phyloP scores from a whole-genome alignment of 2,329 filamentous ascomycete genomes.

The Sporothrix dimorphospora region DNA sequence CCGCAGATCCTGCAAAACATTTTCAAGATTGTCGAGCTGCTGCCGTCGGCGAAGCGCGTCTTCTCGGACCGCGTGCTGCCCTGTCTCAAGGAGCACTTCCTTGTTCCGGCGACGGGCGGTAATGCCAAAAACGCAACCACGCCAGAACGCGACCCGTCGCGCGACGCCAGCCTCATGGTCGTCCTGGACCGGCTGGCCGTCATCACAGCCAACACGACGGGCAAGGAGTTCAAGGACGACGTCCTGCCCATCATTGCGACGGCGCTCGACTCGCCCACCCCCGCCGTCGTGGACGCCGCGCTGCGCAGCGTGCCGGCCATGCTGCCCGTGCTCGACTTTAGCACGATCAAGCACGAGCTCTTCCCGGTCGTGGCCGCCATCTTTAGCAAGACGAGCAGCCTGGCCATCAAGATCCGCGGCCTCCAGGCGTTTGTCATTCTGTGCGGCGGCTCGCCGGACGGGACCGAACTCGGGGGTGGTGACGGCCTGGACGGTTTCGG shows the following conservation, averaged over 20 bases:
- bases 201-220: slow-evolving; percentile 78
- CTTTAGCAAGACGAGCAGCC: slow-evolving; percentile 89
- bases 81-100: slow-evolving; percentile 79
- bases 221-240: slow-evolving; percentile 94
- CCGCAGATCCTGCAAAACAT: slow-evolving; percentile 86
- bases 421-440: slow-evolving; percentile 88
- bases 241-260: slow-evolving; percentile 83
- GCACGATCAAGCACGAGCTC: slow-evolving; percentile 93
- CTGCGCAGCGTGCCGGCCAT: slow-evolving; percentile 77
- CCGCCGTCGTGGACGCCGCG: slow-evolving; percentile 84
- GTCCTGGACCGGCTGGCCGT: slow-evolving; percentile 80
- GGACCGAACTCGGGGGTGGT: slow-evolving; percentile 52
- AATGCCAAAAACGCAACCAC: slow-evolving; percentile 44
- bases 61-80: slow-evolving; percentile 90
- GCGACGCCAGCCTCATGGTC: slow-evolving; percentile 90
- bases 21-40: slow-evolving; percentile 81
- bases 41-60: slow-evolving; percentile 75
- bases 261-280: slow-evolving; percentile 85
- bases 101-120: slow-evolving; percentile 43
- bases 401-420: slow-evolving; percentile 92
- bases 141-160: slow-evolving; percentile 76
- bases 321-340: slow-evolving; percentile 90
- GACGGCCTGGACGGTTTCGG: slow-evolving; percentile 77
- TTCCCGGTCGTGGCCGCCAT: slow-evolving; percentile 90
- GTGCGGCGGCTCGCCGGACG: slow-evolving; percentile 71